phyloP scores from a whole-genome alignment of 2,329 filamentous ascomycete species.

The Colletotrichum paranaense region DNA sequence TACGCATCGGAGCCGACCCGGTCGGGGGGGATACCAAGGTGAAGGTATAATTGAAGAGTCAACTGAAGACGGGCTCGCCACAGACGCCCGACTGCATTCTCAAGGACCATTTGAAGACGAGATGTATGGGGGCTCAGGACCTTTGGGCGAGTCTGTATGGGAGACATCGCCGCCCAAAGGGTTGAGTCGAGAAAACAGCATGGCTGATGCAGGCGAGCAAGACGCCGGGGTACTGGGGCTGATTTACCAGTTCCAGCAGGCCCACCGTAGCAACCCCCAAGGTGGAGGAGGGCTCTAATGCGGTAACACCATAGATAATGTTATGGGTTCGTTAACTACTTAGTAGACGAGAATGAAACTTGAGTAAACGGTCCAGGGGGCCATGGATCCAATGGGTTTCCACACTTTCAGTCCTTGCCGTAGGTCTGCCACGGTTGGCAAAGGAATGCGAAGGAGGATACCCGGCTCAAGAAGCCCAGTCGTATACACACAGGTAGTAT shows the following conservation, averaged over 20 bases:
- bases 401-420: not conserved
- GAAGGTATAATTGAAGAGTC: slow-evolving; percentile 69
- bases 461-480: not conserved
- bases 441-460: not conserved
- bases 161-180: slow-evolving; percentile 65
- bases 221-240: slow-evolving; percentile 68
- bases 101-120: slow-evolving; percentile 69
- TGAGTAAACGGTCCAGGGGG: not conserved
- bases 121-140: slow-evolving; percentile 62
- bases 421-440: not conserved
- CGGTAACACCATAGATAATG: not conserved
- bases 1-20: slow-evolving; percentile 57
- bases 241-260: slow-evolving; percentile 69
- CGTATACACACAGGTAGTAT: not conserved
- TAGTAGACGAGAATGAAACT: not conserved
- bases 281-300: slow-evolving; percentile 43
- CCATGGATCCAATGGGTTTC: not conserved
- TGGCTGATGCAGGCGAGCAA: slow-evolving; percentile 55
- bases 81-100: slow-evolving; percentile 53
- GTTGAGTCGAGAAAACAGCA: slow-evolving; percentile 64
- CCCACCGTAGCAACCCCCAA: slow-evolving; percentile 61
- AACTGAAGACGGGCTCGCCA: slow-evolving; percentile 57
- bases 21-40: slow-evolving; percentile 57
- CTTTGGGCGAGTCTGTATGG: slow-evolving; percentile 70
- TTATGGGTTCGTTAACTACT: not conserved